These are phyloP conservation scores for Rhizophlyctis rosea DNA, from an alignment of 192 early-diverging fungal genomes.

Conservation along the genomic window DNA sequence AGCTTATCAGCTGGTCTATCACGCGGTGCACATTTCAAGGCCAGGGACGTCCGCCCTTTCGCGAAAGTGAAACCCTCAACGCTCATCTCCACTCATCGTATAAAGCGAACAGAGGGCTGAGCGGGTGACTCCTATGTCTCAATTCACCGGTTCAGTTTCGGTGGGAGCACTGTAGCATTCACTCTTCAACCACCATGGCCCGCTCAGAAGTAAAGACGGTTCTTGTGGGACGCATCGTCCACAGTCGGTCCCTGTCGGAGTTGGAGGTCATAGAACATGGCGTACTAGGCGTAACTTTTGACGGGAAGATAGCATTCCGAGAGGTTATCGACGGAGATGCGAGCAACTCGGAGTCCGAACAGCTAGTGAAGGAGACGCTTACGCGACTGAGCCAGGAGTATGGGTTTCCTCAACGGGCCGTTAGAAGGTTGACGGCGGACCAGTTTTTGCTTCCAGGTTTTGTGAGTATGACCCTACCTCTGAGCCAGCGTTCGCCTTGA, in stretches of 20 bases:
- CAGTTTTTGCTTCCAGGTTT: background rate
- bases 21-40: no score
- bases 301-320: constrained; percentile 68
- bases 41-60: no score
- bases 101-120: no score
- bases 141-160: no score
- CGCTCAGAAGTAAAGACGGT: no score
- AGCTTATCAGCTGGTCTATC: no score
- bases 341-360: background rate
- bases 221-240: constrained; percentile 58
- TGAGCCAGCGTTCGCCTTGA: no score
- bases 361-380: background rate
- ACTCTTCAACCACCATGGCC: background rate
- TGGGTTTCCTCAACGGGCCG: background rate
- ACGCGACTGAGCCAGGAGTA: background rate
- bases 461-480: constrained; percentile 2
- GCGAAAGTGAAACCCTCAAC: no score
- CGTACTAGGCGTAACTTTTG: constrained; percentile 58
- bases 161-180: no score
- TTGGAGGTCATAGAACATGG: constrained; percentile 66
- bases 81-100: no score
- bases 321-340: no score
- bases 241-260: constrained; percentile 58
- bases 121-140: no score
- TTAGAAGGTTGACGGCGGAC: background rate